A percentile compares a stretch with the other conserved stretches of the same genome.
phyloP scores from a whole-genome alignment of 2,329 filamentous ascomycete genomes.

The Hypoxylon sp. region DNA sequence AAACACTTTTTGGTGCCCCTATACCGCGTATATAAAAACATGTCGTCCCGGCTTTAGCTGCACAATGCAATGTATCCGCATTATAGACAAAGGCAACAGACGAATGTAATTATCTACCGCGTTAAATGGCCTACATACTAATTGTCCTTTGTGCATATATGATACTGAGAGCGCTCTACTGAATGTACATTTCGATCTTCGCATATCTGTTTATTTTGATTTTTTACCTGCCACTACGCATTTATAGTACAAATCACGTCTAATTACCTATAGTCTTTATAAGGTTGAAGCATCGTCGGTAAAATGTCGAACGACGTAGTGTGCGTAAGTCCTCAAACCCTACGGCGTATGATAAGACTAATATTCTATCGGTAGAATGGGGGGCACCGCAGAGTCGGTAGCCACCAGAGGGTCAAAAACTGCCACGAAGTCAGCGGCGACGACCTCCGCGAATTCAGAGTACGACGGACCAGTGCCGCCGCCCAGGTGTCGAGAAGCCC shows the following conservation, averaged over 20 bases:
- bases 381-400: too few relatives aligned
- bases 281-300: neutral
- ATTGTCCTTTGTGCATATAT: slow-evolving; percentile 8
- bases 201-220: neutral
- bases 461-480: too few relatives aligned
- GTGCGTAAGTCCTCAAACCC: too few relatives aligned
- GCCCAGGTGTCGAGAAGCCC: too few relatives aligned
- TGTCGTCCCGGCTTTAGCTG: too few relatives aligned
- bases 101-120: slow-evolving; percentile 4
- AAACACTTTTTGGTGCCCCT: neutral
- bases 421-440: too few relatives aligned
- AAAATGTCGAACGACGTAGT: neutral
- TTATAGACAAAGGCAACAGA: slow-evolving; percentile 5
- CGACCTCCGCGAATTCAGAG: too few relatives aligned
- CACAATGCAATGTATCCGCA: neutral
- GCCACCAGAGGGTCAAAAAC: too few relatives aligned
- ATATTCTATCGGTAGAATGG: too few relatives aligned
- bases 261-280: neutral
- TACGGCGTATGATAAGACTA: too few relatives aligned
- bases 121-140: neutral
- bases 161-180: neutral
- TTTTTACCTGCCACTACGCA: neutral
- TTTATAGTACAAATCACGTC: neutral
- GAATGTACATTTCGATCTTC: too few relatives aligned
- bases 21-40: too few relatives aligned